These are phyloP conservation scores for Trichosporon sp. DNA, from an alignment of 1,284 basidiomycete species.

Conservation along the genomic window DNA sequence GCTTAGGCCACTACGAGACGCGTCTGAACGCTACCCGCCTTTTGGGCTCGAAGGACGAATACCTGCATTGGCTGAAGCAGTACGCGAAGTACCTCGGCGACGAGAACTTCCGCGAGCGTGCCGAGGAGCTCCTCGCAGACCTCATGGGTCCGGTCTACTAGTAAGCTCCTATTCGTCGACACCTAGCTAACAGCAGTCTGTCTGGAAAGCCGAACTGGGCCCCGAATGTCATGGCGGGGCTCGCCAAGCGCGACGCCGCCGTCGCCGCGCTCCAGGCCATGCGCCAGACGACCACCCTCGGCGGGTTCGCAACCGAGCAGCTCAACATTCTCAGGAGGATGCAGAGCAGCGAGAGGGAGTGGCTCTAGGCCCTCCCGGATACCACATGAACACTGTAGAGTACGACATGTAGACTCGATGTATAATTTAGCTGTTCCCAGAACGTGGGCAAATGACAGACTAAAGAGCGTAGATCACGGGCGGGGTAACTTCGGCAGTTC, in stretches of 20 bases:
- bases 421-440: neutral
- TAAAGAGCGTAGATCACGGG: too few species aligned
- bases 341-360: slow-evolving; percentile 8
- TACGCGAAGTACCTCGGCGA: slow-evolving; percentile 80
- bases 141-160: slow-evolving; percentile 81
- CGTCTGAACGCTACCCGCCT: slow-evolving; percentile 65
- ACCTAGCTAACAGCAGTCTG: slow-evolving; percentile 11
- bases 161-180: slow-evolving; percentile 51
- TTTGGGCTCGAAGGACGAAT: slow-evolving; percentile 75
- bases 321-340: slow-evolving; percentile 13
- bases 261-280: slow-evolving; percentile 12
- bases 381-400: neutral
- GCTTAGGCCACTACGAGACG: slow-evolving; percentile 77
- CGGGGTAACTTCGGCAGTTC: too few species aligned
- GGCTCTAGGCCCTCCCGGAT: slow-evolving; percentile 2
- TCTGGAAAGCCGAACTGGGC: slow-evolving; percentile 9
- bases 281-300: slow-evolving; percentile 11
- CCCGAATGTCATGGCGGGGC: slow-evolving; percentile 12
- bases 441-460: too few species aligned
- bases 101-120: slow-evolving; percentile 76
- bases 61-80: slow-evolving; percentile 64
- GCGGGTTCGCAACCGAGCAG: slow-evolving; percentile 12
- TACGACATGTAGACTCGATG: neutral
- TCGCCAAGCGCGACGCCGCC: slow-evolving; percentile 19
- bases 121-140: slow-evolving; percentile 80